Evolutionary conservation across 1,284 basidiomycete species (phyloP).

Genomic region (Heterobasidion annosum): DNA sequence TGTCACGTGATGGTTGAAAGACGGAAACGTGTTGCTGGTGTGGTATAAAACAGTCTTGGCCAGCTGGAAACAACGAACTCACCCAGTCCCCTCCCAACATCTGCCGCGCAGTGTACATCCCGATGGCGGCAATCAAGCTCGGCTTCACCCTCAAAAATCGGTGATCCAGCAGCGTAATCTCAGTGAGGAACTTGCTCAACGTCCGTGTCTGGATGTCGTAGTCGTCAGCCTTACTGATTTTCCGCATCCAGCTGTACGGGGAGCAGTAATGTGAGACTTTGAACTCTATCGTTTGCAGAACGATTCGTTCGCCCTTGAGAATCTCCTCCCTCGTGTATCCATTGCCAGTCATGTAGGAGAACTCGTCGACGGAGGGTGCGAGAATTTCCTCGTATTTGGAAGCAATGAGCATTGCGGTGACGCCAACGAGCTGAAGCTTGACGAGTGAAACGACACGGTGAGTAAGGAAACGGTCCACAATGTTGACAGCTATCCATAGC

Average conservation of each 20-base stretch:
- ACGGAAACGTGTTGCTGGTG: neutral
- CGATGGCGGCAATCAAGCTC: constrained; percentile 91
- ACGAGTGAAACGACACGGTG: constrained; percentile 86
- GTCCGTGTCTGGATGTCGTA: constrained; percentile 98
- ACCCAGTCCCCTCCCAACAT: constrained; percentile 96
- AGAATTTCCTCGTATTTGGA: constrained; percentile 99
- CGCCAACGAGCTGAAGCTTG: constrained; percentile 96
- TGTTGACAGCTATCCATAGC: constrained; percentile 95
- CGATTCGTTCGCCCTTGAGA: constrained; percentile 94
- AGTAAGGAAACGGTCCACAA: constrained; percentile 96
- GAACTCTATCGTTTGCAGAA: constrained; percentile 92
- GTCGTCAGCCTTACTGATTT: constrained; percentile 98
- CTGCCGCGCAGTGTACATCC: constrained; percentile 91
- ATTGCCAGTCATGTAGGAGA: constrained; percentile 95
- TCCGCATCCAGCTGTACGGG: constrained; percentile 98
- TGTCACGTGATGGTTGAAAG: constrained; percentile 41
- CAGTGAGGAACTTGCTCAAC: constrained; percentile 95
- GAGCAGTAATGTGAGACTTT: constrained; percentile 96
- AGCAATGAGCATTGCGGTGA: constrained; percentile 96
- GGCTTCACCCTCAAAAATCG: constrained; percentile 93
- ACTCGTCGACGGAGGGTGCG: constrained; percentile 89
- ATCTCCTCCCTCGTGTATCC: constrained; percentile 94
- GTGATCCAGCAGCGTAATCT: constrained; percentile 90
- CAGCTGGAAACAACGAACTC: constrained; percentile 25
- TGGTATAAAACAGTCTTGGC: constrained; percentile 8